Conservation (phyloP, 495 filamentous ascomycete genomes). For the Opeltia flavorubescens region DNA sequence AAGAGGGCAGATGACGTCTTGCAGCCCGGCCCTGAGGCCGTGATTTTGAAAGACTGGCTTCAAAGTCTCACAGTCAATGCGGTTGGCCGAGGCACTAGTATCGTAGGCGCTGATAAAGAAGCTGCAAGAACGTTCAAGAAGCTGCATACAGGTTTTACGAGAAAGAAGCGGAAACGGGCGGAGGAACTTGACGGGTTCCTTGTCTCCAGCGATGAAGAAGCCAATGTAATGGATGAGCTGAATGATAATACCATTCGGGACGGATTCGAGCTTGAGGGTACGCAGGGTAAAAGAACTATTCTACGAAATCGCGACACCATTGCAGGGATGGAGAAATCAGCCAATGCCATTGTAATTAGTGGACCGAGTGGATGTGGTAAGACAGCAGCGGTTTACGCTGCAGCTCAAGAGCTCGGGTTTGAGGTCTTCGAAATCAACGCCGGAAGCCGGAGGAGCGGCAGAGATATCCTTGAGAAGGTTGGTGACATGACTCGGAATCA, state of each 20-base stretch:
- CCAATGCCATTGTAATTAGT: conserved; percentile 66
- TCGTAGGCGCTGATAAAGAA: conserved; percentile 23
- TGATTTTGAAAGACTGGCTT: conserved; percentile 76
- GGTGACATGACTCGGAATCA: conserved; percentile 97
- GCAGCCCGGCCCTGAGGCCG: conserved; percentile 56
- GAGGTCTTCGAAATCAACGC: conserved; percentile 93
- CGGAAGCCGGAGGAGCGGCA: conserved; percentile 66
- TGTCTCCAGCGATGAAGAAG: conserved; percentile 71
- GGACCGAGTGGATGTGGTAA: conserved; percentile 88
- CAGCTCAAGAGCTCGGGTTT: conserved; percentile 89
- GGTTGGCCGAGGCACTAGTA: conserved; percentile 47
- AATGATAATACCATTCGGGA: conserved; percentile 45
- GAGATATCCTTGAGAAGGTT: conserved; percentile 80
- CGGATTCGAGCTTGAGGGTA: conserved; percentile 23
- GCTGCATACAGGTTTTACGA: conserved; percentile 30
- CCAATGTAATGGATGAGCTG: conserved; percentile 57
- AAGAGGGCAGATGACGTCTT: conserved; percentile 54
- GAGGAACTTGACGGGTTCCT: conserved; percentile 73
- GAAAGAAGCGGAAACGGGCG: conserved; percentile 55
- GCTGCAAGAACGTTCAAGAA: conserved; percentile 27
- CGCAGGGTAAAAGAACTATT: conserved; percentile 42
- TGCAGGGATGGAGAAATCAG: conserved; percentile 26
- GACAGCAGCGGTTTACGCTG: conserved; percentile 81
- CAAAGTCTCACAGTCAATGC: conserved; percentile 54
- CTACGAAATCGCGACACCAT: conserved; percentile 32